Evolutionary conservation across 164 flowering plant species (phyloP).

Genomic region (Vitis rupestris): DNA sequence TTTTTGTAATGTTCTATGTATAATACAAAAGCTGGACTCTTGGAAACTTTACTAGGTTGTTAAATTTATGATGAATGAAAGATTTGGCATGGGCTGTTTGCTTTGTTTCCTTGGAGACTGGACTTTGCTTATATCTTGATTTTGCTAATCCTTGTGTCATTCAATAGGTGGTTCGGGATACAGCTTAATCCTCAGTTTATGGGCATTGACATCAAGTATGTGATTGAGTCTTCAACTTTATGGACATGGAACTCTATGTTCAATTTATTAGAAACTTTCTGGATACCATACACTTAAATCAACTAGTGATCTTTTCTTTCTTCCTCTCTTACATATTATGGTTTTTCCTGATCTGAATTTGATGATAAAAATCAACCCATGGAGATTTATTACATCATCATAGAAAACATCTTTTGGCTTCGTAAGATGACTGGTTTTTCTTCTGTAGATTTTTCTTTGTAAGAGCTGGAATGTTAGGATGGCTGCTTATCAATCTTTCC

Average conservation of each 20-base stretch:
- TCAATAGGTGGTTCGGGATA: constrained; percentile 93
- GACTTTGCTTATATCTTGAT: constrained; percentile 9
- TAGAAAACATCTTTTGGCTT: neutral
- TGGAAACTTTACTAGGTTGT: too few species aligned
- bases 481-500: constrained; percentile 95
- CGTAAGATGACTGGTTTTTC: constrained; percentile 6
- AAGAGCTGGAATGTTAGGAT: constrained; percentile 99
- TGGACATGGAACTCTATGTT: neutral
- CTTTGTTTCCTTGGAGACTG: neutral
- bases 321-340: neutral
- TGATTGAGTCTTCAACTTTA: constrained; percentile 16
- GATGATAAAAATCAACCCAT: neutral
- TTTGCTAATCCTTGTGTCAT: constrained; percentile 13
- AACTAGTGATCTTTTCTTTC: neutral
- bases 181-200: constrained; percentile 95
- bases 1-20: too few species aligned
- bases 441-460: constrained; percentile 90
- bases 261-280: neutral
- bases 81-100: neutral
- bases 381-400: neutral
- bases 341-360: neutral
- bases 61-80: neutral
- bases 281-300: neutral
- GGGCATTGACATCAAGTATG: constrained; percentile 96
- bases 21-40: too few species aligned